phyloP scores from a whole-genome alignment of 2,329 filamentous ascomycete species.

The Ceratocystis lukuohia region DNA sequence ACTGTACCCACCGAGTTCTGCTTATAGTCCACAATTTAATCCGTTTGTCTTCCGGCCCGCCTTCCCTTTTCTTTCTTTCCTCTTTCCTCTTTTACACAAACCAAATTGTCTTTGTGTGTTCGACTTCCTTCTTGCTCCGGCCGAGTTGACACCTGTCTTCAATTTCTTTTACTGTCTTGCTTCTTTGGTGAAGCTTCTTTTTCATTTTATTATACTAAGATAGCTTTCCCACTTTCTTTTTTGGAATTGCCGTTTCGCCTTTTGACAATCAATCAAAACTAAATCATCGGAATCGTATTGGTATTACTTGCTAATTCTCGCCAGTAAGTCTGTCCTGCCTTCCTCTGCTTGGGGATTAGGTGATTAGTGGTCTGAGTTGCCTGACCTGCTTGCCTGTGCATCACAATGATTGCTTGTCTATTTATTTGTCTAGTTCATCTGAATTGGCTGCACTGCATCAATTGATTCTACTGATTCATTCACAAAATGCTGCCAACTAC shows the following conservation, averaged over 20 bases:
- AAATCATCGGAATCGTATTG: background rate
- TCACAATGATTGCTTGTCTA: background rate
- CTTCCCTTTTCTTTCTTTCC: constrained; percentile 9
- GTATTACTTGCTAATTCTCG: constrained; percentile 6
- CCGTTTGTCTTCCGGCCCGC: background rate
- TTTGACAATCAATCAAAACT: background rate
- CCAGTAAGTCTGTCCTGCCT: constrained; percentile 6
- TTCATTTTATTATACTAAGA: background rate
- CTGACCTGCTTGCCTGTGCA: background rate
- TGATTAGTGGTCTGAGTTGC: background rate
- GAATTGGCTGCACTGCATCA: too few relatives aligned
- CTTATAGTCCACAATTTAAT: constrained; percentile 6
- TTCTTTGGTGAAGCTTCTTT: constrained; percentile 3
- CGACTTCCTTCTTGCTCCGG: constrained; percentile 12
- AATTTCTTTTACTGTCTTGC: background rate
- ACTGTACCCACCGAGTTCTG: constrained; percentile 5
- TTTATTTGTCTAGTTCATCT: too few relatives aligned
- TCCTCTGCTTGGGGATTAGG: background rate
- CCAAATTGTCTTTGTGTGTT: constrained; percentile 6
- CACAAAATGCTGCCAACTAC: too few relatives aligned
- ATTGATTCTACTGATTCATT: too few relatives aligned
- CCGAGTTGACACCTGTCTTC: constrained; percentile 7
- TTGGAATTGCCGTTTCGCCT: background rate
- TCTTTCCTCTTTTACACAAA: background rate
- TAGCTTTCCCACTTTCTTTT: constrained; percentile 4